Conservation (phyloP, 805 yeast species). For the Kazachstania taianensis region DNA sequence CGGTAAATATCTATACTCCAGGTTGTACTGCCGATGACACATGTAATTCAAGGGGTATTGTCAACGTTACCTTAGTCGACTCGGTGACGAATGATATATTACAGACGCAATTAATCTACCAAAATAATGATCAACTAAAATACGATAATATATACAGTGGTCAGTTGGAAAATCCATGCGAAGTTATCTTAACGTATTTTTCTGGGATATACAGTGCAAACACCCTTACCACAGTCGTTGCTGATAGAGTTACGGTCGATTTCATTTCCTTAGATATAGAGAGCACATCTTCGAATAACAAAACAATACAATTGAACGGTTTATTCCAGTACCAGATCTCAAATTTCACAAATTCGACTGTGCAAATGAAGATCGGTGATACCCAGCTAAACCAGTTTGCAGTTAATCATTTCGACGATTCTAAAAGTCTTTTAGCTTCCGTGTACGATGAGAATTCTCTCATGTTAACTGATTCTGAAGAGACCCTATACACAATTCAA, state of each 20-base stretch:
- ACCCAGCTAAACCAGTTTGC: slow-evolving; percentile 38
- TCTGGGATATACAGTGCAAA: slow-evolving; percentile 24
- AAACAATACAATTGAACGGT: slow-evolving; percentile 49
- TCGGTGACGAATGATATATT: slow-evolving; percentile 30
- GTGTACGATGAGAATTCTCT: slow-evolving; percentile 35
- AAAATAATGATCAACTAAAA: slow-evolving; percentile 69
- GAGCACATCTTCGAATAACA: slow-evolving; percentile 14
- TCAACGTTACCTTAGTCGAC: slow-evolving; percentile 57
- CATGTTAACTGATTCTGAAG: slow-evolving; percentile 39
- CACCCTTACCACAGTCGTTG: slow-evolving; percentile 42
- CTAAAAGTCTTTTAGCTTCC: slow-evolving; percentile 15
- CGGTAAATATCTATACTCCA: slow-evolving; percentile 70
- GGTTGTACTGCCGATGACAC: slow-evolving; percentile 67
- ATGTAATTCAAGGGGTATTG: slow-evolving; percentile 63
- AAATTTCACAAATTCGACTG: slow-evolving; percentile 43
- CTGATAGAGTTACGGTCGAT: slow-evolving; percentile 50
- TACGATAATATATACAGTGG: slow-evolving; percentile 75
- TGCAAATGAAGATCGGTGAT: slow-evolving; percentile 34
- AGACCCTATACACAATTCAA: slow-evolving; percentile 31
- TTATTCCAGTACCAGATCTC: slow-evolving; percentile 69
- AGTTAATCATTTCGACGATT: slow-evolving; percentile 21
- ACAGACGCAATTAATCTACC: slow-evolving; percentile 44
- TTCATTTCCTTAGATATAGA: slow-evolving; percentile 38
- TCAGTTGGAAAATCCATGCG: slow-evolving; percentile 41
- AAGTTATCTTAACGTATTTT: slow-evolving; percentile 34